phyloP scores from a whole-genome alignment of 495 filamentous ascomycete genomes.

The Penicillium odoratum region DNA sequence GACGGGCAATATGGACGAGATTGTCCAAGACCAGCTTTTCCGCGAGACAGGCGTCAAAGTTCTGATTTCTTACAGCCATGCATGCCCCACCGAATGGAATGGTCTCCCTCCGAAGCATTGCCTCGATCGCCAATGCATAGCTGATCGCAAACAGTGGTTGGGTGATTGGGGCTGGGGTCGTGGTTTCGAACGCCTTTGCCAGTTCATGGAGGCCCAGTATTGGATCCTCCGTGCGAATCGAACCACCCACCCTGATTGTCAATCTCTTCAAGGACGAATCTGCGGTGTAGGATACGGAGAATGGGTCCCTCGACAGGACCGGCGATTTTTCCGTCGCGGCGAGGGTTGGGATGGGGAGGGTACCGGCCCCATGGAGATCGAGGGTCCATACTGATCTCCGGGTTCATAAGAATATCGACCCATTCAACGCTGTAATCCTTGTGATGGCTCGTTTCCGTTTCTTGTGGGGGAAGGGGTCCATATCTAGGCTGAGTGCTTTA shows the following conservation, averaged over 20 bases:
- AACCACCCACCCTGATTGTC: conserved; percentile 37
- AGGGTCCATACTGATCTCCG: neutral
- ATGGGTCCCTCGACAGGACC: conserved; percentile 19
- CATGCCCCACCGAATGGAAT: conserved; percentile 38
- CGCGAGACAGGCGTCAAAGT: conserved; percentile 22
- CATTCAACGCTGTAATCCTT: neutral
- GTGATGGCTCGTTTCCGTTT: neutral
- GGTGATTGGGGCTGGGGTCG: neutral
- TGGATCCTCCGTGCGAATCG: conserved; percentile 45
- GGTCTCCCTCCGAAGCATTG: conserved; percentile 29
- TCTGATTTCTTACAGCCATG: conserved; percentile 25
- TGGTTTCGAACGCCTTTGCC: conserved; percentile 19
- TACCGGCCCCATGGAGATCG: conserved; percentile 33
- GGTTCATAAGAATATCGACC: neutral
- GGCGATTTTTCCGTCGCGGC: conserved; percentile 32
- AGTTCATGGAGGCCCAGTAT: conserved; percentile 30
- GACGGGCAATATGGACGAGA: conserved; percentile 16
- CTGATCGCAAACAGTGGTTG: conserved; percentile 17
- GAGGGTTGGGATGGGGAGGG: conserved; percentile 38
- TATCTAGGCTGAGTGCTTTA: too few species aligned
- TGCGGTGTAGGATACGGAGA: conserved; percentile 35
- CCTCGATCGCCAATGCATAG: conserved; percentile 23
- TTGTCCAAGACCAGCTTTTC: conserved; percentile 27
- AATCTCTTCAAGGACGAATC: conserved; percentile 27
- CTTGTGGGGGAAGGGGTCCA: too few species aligned